Evolutionary conservation across 805 yeast genomes (phyloP).

Genomic region (Candida insectorum): DNA sequence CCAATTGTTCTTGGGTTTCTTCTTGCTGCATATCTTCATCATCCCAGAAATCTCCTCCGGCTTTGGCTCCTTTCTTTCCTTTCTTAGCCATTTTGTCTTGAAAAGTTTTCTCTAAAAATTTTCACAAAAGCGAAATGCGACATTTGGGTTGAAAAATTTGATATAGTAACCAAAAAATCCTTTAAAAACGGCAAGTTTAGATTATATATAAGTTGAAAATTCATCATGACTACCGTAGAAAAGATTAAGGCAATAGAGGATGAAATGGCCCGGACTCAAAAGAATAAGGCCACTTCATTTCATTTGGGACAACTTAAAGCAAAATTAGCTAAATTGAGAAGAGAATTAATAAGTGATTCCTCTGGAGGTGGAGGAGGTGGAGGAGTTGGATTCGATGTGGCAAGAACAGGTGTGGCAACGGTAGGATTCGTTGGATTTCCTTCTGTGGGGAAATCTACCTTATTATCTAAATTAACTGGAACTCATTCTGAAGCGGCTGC

Average conservation of each 20-base stretch:
- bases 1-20: constrained; percentile 4
- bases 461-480: constrained; percentile 86
- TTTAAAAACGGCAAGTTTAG: too few species aligned
- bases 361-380: constrained; percentile 68
- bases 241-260: constrained; percentile 86
- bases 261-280: constrained; percentile 97
- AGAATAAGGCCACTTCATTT: constrained; percentile 95
- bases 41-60: constrained; percentile 78
- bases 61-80: constrained; percentile 55
- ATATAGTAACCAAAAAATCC: too few species aligned
- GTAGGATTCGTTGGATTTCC: constrained; percentile 99
- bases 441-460: constrained; percentile 87
- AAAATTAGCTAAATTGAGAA: constrained; percentile 88
- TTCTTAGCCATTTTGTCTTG: constrained; percentile 54
- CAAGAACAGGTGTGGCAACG: constrained; percentile 97
- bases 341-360: constrained; percentile 74
- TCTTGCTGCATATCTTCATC: constrained; percentile 42
- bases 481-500: constrained; percentile 98
- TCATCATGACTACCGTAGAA: constrained; percentile 50
- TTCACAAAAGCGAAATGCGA: too few species aligned
- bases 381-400: constrained; percentile 95
- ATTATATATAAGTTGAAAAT: too few species aligned
- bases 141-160: too few species aligned
- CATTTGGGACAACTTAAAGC: constrained; percentile 98
- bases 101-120: too few species aligned